Evolutionary conservation across 208 protist genomes (phyloP).

Genomic region (Leishmania gerbilli): DNA sequence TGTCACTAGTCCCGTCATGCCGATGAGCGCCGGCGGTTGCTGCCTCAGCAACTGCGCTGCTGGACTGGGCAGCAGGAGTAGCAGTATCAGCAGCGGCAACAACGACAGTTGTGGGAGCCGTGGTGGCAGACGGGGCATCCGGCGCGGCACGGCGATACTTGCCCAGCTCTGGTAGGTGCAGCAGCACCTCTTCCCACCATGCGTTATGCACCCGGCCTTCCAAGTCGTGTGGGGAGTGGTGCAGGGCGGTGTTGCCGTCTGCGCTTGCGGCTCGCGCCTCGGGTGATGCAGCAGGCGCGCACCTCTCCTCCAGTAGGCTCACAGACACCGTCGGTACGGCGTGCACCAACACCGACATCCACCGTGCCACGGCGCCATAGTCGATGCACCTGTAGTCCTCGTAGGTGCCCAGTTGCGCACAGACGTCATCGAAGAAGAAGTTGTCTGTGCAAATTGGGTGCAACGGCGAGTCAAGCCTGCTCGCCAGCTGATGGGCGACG

Average conservation of each 20-base stretch:
- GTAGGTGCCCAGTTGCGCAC: conserved; percentile 47
- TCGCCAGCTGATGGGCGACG: conserved; percentile 39
- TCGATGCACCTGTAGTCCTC: conserved; percentile 61
- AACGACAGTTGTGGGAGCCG: background rate
- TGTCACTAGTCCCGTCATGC: background rate
- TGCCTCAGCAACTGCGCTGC: background rate
- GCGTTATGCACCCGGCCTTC: background rate
- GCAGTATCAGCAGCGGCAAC: background rate
- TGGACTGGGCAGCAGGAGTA: background rate
- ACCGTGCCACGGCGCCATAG: conserved; percentile 15
- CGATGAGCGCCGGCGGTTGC: background rate
- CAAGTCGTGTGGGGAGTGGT: background rate
- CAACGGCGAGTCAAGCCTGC: conserved; percentile 41
- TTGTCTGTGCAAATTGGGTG: conserved; percentile 53
- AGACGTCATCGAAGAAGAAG: conserved; percentile 51
- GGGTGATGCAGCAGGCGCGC: background rate
- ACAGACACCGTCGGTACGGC: background rate
- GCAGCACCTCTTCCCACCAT: conserved; percentile 8
- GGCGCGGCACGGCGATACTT: conserved; percentile 4
- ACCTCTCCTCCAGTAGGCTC: background rate
- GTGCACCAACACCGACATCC: conserved; percentile 23
- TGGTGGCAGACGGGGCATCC: background rate
- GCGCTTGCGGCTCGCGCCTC: background rate
- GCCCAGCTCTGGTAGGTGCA: background rate
- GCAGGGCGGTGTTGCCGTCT: background rate